Base-by-base conservation (phyloP, 441 rosid genomes). In the Euphorbia schlechtendalii region DNA sequence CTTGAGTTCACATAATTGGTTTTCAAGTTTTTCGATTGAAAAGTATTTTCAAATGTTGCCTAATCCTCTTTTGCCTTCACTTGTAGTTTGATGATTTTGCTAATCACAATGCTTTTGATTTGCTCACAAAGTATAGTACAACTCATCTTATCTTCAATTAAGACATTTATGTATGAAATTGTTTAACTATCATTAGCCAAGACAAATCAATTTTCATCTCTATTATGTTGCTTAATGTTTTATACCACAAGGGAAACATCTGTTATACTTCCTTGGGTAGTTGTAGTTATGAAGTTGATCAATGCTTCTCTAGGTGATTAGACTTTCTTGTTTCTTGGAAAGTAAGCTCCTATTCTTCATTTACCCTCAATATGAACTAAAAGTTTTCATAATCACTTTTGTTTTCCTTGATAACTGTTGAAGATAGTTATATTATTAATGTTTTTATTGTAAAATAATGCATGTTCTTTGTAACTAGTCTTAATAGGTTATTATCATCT, bases 11-110 rank as follows among this genome's bases (percentile, higher is more conserved):
- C 21, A 10, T 32, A 56, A 3, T n/a, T 22, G 18, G 43, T n/a
- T 30, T 52, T 5, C 14, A 49, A 41, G 9, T n/a, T n/a, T n/a
- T n/a, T 22, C 30, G 21, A 36, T 10, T 48, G 18, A 46, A 32
- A 30, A 24, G 8, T 13, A 15, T 7, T 3, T 52, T 12, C 8
- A 27, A 27, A 1, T 1, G 30, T 4, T 27, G 30, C 4, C 30
- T 27, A 27, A 27, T 27, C 4, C 30, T 27, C 30, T 27, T 27
- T 4, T 27, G 30, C 30, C 30, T 27, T 27, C 30, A 27, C 30
- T 27, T 77, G 56, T 87, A 89, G 95, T 92, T 89, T 70, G 97
- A 91, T 78, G 97, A 91, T 81, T 91, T 91, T 76, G 97, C 97
- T 67, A 86, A 88, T 77, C 94, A 88, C 92, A 88, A 88, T 66